Base-by-base conservation (phyloP, 306 rosid species). In the Prunus mongolica region DNA sequence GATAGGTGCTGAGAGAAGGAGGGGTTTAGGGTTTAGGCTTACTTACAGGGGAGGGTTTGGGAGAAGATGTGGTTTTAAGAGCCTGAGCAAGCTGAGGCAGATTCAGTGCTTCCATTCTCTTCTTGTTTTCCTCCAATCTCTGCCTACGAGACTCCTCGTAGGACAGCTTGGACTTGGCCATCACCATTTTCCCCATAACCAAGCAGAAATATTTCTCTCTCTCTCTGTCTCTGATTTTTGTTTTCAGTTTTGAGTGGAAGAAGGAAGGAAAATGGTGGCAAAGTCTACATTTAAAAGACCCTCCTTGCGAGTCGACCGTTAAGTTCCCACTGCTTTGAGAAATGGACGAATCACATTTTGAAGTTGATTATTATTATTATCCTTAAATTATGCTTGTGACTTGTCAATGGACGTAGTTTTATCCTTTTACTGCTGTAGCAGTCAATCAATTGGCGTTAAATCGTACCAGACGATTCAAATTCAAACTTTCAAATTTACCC, bases 51-150 rank as follows among this genome's bases (percentile, higher is more conserved):
- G 87, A 78, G 9, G 82, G 55, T 54, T 81, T 88, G 0, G 87
- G 83, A 25, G 75, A 78, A 6, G 85, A 58, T 54, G 75, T 8
- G 58, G 83, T 57, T 78, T 73, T 79, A 2, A 85, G 66, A 66
- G 86, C 75, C 2, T 76, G 69, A 41, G 87, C 81, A 2, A 85
- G 91, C 74, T 78, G 76, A 73, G 71, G 69, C 18, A 88, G 84
- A 68, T 85, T 83, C 50, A 88, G 91, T 47, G 86, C 87, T 71
- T 83, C 89, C 87, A 88, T 83, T 66, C 86, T 81, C 80, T 76
- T 85, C 75, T 69, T 79, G 76, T 88, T 88, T 69, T 83, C 91
- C 51, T 85, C 86, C 69, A 85, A 22, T 52, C 87, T 81, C 83
- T 79, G 83, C 69, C 67, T 70, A 27, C 87, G 86, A 46, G 76